Evolutionary conservation across 2,329 filamentous ascomycete genomes (phyloP).

Genomic region (Diaporthe sp.): DNA sequence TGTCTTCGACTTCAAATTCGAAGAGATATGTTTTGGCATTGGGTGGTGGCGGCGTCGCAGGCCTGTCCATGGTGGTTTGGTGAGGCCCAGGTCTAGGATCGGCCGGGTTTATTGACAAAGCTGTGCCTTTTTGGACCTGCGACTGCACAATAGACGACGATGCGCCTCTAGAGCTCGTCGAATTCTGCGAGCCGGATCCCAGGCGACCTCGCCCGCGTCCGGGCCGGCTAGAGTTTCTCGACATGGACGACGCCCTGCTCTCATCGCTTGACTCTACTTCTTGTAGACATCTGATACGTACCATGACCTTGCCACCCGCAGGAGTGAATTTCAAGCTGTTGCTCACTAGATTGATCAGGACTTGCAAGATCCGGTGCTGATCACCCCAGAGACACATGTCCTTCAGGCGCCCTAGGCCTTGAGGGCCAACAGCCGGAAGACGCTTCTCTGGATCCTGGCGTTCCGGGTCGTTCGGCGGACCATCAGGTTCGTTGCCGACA

Average conservation of each 20-base stretch:
- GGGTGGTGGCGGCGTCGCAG: constrained; percentile 71
- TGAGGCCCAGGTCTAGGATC: constrained; percentile 67
- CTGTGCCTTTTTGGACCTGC: constrained; percentile 60
- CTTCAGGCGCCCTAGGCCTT: constrained; percentile 77
- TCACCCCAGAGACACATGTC: constrained; percentile 96
- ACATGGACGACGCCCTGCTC: constrained; percentile 68
- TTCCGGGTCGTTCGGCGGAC: constrained; percentile 52
- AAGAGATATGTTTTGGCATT: constrained; percentile 79
- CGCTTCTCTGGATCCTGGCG: constrained; percentile 52
- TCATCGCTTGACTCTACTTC: constrained; percentile 66
- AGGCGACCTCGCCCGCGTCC: constrained; percentile 60
- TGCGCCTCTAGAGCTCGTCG: constrained; percentile 61
- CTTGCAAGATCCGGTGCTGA: constrained; percentile 89
- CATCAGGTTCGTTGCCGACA: constrained; percentile 63
- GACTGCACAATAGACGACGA: constrained; percentile 48
- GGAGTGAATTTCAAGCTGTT: constrained; percentile 95
- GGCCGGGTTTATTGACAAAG: constrained; percentile 74
- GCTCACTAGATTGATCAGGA: constrained; percentile 93
- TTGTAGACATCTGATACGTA: constrained; percentile 81
- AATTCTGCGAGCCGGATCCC: constrained; percentile 65
- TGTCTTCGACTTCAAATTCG: constrained; percentile 91
- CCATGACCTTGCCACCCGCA: constrained; percentile 78
- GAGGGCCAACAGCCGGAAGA: constrained; percentile 73
- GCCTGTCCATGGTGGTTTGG: constrained; percentile 66
- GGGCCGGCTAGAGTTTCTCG: constrained; percentile 59